Evolutionary conservation across 257 asterid species (phyloP).

Genomic region (Solanum virginianum): DNA sequence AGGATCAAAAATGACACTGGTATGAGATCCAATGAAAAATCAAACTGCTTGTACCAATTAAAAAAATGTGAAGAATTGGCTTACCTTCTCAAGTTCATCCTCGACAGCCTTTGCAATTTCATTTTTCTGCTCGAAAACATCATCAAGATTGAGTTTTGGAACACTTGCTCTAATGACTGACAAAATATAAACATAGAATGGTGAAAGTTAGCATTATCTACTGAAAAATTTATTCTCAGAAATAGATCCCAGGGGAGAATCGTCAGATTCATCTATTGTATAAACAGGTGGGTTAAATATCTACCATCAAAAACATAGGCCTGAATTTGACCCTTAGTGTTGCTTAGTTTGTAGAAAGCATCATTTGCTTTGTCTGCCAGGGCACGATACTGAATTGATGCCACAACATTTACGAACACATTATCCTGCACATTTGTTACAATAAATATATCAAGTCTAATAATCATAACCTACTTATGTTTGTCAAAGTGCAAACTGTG

Average conservation of each 20-base stretch:
- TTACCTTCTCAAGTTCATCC: conserved; percentile 28
- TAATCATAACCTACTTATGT: background rate
- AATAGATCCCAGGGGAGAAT: background rate
- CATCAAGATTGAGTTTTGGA: conserved; percentile 21
- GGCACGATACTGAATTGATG: conserved; percentile 25
- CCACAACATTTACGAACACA: conserved; percentile 25
- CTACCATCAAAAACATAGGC: conserved; percentile 24
- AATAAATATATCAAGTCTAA: background rate
- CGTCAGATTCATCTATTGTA: background rate
- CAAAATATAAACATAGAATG: background rate
- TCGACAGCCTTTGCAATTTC: conserved; percentile 34
- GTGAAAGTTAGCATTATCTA: background rate
- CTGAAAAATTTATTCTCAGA: background rate
- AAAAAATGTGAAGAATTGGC: background rate
- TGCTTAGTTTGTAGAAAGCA: conserved; percentile 21
- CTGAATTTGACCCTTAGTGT: conserved; percentile 19
- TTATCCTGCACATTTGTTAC: conserved; percentile 7
- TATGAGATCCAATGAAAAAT: background rate
- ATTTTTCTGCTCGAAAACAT: conserved; percentile 25
- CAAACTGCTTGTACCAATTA: background rate
- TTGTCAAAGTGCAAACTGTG: background rate
- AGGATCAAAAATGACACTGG: background rate
- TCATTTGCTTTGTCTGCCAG: conserved; percentile 18
- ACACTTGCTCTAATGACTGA: conserved; percentile 30
- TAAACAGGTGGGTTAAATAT: background rate